phyloP scores from a whole-genome alignment of 2,329 filamentous ascomycete genomes.

The Sclerotinia spermophila region DNA sequence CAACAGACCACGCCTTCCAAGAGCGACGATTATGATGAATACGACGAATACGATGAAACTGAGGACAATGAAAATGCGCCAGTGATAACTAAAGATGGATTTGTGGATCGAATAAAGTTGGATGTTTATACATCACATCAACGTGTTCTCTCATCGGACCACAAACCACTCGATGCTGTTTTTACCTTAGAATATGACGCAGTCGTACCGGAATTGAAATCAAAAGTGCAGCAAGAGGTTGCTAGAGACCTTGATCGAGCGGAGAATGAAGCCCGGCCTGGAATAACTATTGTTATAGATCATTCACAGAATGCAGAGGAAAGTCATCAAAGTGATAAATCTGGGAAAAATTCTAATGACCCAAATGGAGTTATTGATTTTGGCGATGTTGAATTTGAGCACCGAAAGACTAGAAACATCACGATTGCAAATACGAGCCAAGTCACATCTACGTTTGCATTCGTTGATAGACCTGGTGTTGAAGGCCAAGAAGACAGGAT shows the following conservation, averaged over 20 bases:
- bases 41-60: slow-evolving; percentile 43
- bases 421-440: slow-evolving; percentile 92
- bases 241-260: slow-evolving; percentile 82
- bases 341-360: slow-evolving; percentile 33
- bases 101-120: slow-evolving; percentile 51
- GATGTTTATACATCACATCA: slow-evolving; percentile 84
- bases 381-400: slow-evolving; percentile 67
- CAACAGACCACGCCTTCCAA: slow-evolving; percentile 40
- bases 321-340: slow-evolving; percentile 21
- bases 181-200: slow-evolving; percentile 85
- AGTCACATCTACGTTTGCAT: slow-evolving; percentile 73
- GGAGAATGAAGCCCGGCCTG: slow-evolving; percentile 85
- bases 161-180: slow-evolving; percentile 83
- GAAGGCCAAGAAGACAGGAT: slow-evolving; percentile 43
- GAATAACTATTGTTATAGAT: slow-evolving; percentile 79
- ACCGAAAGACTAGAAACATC: slow-evolving; percentile 61
- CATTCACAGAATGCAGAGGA: slow-evolving; percentile 41
- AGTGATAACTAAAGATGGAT: slow-evolving; percentile 56
- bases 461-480: slow-evolving; percentile 71
- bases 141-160: slow-evolving; percentile 84
- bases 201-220: slow-evolving; percentile 79
- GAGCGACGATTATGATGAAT: slow-evolving; percentile 48
- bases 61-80: slow-evolving; percentile 44
- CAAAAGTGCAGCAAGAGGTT: slow-evolving; percentile 80
- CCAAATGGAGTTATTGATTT: slow-evolving; percentile 65